These are phyloP conservation scores for Penicillium mononematosum DNA, from an alignment of 495 filamentous ascomycete species.

Conservation along the genomic window DNA sequence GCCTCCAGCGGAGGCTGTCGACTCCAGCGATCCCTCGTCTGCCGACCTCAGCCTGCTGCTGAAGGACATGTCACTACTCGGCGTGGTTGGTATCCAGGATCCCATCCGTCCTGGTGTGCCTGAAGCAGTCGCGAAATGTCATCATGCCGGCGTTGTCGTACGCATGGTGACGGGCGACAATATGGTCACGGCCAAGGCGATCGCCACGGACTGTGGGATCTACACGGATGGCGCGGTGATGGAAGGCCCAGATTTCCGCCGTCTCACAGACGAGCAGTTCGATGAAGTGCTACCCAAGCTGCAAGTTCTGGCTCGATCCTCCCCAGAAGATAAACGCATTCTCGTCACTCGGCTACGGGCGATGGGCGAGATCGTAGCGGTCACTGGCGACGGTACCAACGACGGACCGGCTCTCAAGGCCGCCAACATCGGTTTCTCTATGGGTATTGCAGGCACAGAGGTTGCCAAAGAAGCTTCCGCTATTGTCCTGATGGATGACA, in stretches of 20 bases:
- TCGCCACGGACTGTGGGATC: constrained; percentile 82
- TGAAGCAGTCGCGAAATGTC: constrained; percentile 70
- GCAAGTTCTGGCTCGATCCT: constrained; percentile 82
- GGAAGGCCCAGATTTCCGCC: constrained; percentile 76
- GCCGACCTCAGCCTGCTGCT: constrained; percentile 45
- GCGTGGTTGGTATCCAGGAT: constrained; percentile 85
- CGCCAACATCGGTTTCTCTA: constrained; percentile 87
- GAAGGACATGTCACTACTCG: constrained; percentile 72
- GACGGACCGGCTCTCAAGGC: constrained; percentile 84
- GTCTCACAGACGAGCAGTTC: constrained; percentile 47
- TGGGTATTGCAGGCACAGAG: constrained; percentile 88
- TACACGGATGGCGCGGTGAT: constrained; percentile 73
- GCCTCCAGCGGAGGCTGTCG: constrained; percentile 69
- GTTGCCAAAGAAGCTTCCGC: constrained; percentile 90
- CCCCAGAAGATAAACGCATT: constrained; percentile 80
- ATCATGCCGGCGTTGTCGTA: constrained; percentile 76
- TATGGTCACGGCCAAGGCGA: constrained; percentile 75
- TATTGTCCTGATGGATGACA: constrained; percentile 92
- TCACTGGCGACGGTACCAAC: constrained; percentile 91
- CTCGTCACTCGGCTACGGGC: constrained; percentile 78
- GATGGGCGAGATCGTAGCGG: constrained; percentile 84
- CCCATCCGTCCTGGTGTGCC: constrained; percentile 74
- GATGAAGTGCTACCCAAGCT: constrained; percentile 39
- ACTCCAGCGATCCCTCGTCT: constrained; percentile 40
- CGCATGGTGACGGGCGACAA: constrained; percentile 95